Conservation (phyloP, 345 rosid species). For the Balakata baccata region DNA sequence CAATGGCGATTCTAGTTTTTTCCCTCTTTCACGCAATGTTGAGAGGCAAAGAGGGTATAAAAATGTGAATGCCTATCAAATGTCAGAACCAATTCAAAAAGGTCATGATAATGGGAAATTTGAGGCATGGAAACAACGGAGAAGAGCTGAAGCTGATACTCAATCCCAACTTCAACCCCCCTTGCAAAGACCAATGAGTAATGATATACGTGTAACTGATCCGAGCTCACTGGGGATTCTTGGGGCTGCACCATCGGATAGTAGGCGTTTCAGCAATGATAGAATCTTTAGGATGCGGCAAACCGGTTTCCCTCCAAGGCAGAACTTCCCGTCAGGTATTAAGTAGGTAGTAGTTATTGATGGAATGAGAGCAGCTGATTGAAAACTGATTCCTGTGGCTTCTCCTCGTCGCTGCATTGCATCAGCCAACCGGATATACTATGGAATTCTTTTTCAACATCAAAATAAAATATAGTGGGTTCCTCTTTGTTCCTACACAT, state of each 20-base stretch:
- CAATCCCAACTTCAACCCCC: slow-evolving; percentile 44
- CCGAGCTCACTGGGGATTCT: slow-evolving; percentile 88
- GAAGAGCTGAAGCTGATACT: slow-evolving; percentile 59
- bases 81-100: slow-evolving; percentile 47
- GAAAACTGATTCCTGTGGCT: slow-evolving; percentile 24
- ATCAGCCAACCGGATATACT: slow-evolving; percentile 26
- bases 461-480: slow-evolving; percentile 28
- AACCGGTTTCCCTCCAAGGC: slow-evolving; percentile 61
- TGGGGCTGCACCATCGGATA: slow-evolving; percentile 84
- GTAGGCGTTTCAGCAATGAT: slow-evolving; percentile 42
- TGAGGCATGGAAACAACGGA: slow-evolving; percentile 88
- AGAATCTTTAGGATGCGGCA: slow-evolving; percentile 59
- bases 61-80: slow-evolving; percentile 42
- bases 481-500: slow-evolving; percentile 19
- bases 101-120: slow-evolving; percentile 66
- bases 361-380: slow-evolving; percentile 18
- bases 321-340: slow-evolving; percentile 50
- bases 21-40: slow-evolving; percentile 38
- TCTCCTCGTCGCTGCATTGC: slow-evolving; percentile 18
- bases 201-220: slow-evolving; percentile 44
- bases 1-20: slow-evolving; percentile 53
- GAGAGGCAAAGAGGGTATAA: slow-evolving; percentile 56
- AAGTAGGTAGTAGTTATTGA: slow-evolving; percentile 18
- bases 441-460: slow-evolving; percentile 41
- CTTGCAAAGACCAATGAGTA: slow-evolving; percentile 38